phyloP scores from a whole-genome alignment of 2,329 filamentous ascomycete genomes.

The Drechslerella stenobrocha region DNA sequence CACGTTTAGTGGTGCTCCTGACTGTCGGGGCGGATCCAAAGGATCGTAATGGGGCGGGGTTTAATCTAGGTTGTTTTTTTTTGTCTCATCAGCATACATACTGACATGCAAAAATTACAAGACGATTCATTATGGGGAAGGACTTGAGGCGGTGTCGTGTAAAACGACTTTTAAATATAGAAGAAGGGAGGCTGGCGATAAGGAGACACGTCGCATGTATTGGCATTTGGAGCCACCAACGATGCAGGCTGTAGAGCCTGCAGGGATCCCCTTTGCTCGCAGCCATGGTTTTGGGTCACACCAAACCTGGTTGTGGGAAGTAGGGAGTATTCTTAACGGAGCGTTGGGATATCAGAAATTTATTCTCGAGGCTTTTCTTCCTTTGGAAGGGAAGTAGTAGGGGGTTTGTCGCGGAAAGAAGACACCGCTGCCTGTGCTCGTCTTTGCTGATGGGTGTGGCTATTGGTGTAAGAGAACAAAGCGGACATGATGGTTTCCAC shows the following conservation, averaged over 20 bases:
- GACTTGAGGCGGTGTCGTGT: too few species aligned
- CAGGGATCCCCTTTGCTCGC: slow-evolving; percentile 68
- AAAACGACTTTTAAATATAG: too few species aligned
- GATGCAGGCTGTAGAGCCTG: slow-evolving; percentile 74
- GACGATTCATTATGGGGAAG: too few species aligned
- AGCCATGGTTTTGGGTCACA: neutral
- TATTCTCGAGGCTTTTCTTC: slow-evolving; percentile 50
- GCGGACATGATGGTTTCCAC: slow-evolving; percentile 37
- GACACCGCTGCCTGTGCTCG: slow-evolving; percentile 38
- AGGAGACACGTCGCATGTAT: too few species aligned
- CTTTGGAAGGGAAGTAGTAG: slow-evolving; percentile 17
- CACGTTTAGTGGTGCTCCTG: slow-evolving; percentile 13
- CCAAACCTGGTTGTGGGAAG: slow-evolving; percentile 50
- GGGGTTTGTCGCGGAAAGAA: slow-evolving; percentile 41
- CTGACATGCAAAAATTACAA: too few species aligned
- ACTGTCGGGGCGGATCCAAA: too few species aligned
- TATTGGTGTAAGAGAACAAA: slow-evolving; percentile 55
- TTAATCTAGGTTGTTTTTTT: too few species aligned
- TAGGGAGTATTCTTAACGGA: slow-evolving; percentile 77
- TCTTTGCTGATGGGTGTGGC: slow-evolving; percentile 48
- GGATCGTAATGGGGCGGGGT: too few species aligned
- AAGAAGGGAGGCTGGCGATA: too few species aligned
- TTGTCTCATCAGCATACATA: too few species aligned
- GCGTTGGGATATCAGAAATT: slow-evolving; percentile 69
- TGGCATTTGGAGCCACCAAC: slow-evolving; percentile 62